Base-by-base conservation (phyloP, 192 early-diverging fungal genomes). In the Geranomyces variabilis region DNA sequence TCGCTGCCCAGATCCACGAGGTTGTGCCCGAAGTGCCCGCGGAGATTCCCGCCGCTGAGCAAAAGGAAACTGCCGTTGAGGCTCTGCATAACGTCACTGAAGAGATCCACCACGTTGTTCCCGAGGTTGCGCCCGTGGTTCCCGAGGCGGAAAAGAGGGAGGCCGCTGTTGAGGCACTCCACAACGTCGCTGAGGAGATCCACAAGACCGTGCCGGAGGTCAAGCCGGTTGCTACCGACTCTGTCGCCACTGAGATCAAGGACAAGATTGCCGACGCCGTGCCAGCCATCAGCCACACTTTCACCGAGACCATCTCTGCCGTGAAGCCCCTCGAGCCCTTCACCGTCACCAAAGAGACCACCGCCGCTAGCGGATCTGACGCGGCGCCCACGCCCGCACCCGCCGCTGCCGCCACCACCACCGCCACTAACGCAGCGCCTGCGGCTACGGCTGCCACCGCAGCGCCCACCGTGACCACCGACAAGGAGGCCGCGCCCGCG, bases 401-500 rank as follows among this genome's bases (percentile, higher is more conserved):
- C 36, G 36, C 36, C 36, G 10, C 36, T 41, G 36, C 36, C 36
- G 36, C 36, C 36, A 10, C 36, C 36, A 41, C 36, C 36, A 41
- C 36, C 10, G 36, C 3, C 5, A 41, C 36, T 41, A 41, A n/a
- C n/a, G n/a, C n/a, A n/a, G n/a, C 36, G 36, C 36, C 36, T 41
- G 36, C 36, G 5, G 5, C 36, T 3, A 10, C 36, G 36, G 36
- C 36, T 41, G 36, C 36, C 36, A 41, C 51, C 19, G 19, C 51
- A n/a, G 17, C 51, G n/a, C 51, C 51, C 3, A 15, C 51, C 51
- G 51, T 26, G n/a, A 53, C 51, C 51, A 26, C 51, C 51, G 51
- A 53, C n/a, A 53, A 17, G 51, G 51, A 53, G 24, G 51, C 51
- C 51, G n/a, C 51, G 7, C n/a, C 24, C 24, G 51, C 19, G 24